Percentiles rank a stretch among this genome's conserved stretches.
phyloP scores from a whole-genome alignment of 495 filamentous ascomycete species.

The Recurvomyces mirabilis region DNA sequence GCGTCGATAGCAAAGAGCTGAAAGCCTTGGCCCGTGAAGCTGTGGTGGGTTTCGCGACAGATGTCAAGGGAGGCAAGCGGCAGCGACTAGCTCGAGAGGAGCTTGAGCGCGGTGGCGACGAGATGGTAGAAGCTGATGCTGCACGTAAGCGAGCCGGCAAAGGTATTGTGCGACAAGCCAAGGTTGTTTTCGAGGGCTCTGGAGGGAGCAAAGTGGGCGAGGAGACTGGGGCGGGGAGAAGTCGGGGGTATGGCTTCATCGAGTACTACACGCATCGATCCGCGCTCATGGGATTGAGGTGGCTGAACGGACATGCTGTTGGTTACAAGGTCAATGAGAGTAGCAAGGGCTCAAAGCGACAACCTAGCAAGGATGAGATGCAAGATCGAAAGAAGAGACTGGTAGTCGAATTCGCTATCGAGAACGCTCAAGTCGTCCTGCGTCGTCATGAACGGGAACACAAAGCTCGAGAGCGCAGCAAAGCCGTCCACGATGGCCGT shows the following conservation, averaged over 20 bases:
- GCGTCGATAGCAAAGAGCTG: conserved; percentile 73
- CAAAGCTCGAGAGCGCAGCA: conserved; percentile 42
- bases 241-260: conserved; percentile 91
- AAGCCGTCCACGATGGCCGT: conserved; percentile 17
- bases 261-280: conserved; percentile 91
- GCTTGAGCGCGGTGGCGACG: conserved; percentile 58
- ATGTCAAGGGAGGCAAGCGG: conserved; percentile 65
- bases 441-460: conserved; percentile 61
- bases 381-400: conserved; percentile 61
- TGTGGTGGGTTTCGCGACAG: conserved; percentile 83
- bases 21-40: conserved; percentile 84
- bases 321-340: conserved; percentile 28
- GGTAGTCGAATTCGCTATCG: conserved; percentile 96
- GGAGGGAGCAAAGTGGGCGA: conserved; percentile 73
- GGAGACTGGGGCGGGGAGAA: conserved; percentile 60
- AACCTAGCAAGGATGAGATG: conserved; percentile 32
- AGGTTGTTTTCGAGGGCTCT: conserved; percentile 79
- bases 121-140: conserved; percentile 68
- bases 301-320: conserved; percentile 79
- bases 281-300: conserved; percentile 89
- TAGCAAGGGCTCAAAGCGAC: conserved; percentile 22
- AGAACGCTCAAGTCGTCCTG: conserved; percentile 87
- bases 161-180: conserved; percentile 90
- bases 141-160: conserved; percentile 70
- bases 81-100: conserved; percentile 80